Conservation (phyloP, 164 flowering plant genomes). For the Berberis vulgaris region DNA sequence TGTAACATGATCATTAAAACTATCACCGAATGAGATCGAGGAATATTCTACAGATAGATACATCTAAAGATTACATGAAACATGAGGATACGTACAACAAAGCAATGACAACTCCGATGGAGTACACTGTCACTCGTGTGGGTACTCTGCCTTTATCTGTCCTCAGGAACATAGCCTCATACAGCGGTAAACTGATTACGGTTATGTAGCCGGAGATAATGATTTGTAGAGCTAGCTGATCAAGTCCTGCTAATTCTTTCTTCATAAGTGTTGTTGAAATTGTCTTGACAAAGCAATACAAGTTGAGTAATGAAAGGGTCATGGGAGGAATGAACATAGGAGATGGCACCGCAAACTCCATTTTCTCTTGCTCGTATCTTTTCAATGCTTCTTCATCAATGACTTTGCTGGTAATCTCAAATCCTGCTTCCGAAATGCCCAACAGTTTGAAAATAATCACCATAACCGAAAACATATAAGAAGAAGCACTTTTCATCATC, state of each 20-base stretch:
- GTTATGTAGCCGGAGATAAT: constrained; percentile 20
- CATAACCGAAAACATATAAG: constrained; percentile 28
- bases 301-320: constrained; percentile 29
- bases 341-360: constrained; percentile 36
- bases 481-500: constrained; percentile 31
- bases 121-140: constrained; percentile 11
- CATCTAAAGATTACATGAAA: constrained; percentile 8
- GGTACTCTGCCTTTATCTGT: constrained; percentile 26
- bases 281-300: constrained; percentile 10
- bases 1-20: too few relatives aligned
- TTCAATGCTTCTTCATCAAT: constrained; percentile 25
- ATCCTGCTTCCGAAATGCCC: constrained; percentile 31
- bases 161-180: constrained; percentile 19
- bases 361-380: constrained; percentile 39
- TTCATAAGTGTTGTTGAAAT: neutral
- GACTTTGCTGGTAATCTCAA: constrained; percentile 33
- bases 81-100: constrained; percentile 10
- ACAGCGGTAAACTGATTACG: constrained; percentile 18
- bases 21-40: too few relatives aligned
- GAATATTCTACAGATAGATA: neutral
- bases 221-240: constrained; percentile 15
- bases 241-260: constrained; percentile 1
- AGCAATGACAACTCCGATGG: constrained; percentile 5
- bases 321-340: constrained; percentile 30
- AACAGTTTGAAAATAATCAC: constrained; percentile 22